Base-by-base conservation (phyloP, 768 basidiomycete genomes). In the Leccinum pellstonianum region DNA sequence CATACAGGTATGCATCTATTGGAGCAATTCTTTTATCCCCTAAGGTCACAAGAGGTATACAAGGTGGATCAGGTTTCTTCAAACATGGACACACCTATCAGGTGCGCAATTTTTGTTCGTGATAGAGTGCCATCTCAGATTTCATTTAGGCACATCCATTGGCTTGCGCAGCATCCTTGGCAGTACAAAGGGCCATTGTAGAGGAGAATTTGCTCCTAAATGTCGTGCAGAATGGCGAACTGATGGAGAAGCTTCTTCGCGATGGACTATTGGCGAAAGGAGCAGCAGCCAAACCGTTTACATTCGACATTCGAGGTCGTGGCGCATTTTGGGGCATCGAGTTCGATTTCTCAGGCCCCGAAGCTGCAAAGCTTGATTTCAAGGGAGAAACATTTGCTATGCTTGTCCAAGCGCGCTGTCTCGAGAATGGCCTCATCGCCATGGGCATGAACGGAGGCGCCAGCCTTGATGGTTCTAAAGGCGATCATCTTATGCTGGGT, bases 71-170 rank as follows among this genome's bases (percentile, higher is more conserved):
- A 11, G 90, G 90, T 29, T 73, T 87, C 59, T 86, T 87, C 81
- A 90, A 91, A 69, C 90, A 93, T 71, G 92, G 91, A 0, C 91
- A 93, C 72, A 92, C 91, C 3, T 93, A 92, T 69, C 90, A 91
- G 79, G 90, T 82, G 67, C 70, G 29, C 6, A 17, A 17, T 2
- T 5, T 55, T 29, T 27, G 15, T 52, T 31, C 48, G 2, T 15
- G 43, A 27, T 19, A 19, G 27, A 7, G 49, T 41, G 10, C 17
- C 4, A 47, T 41, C 57, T 71, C 29, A 64, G 11, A 3, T 5
- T 60, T 58, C 48, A 31, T 49, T 49, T 66, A 91, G 85, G 85
- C 82, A 9, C 84, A 91, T 71, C 91, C 91, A 3, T 66, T 93
- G 55, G 81, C 87, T 0, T 93, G 90, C 66, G 87, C 87, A 10